These are phyloP conservation scores for Sarocladiaceae sp. DNA, from an alignment of 2,329 filamentous ascomycete species.

Conservation along the genomic window DNA sequence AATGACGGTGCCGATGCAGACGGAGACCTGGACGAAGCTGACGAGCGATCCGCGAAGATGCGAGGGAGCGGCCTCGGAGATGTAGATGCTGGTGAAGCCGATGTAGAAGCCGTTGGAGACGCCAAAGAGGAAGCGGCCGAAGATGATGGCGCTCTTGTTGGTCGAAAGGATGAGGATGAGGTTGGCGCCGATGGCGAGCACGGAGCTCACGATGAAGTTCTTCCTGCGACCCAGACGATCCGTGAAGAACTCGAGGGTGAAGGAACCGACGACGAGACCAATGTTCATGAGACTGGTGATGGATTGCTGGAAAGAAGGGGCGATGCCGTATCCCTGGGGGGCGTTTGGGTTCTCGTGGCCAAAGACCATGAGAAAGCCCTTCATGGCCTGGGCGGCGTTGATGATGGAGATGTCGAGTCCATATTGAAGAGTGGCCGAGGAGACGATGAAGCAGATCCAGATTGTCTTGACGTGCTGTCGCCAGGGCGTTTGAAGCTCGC, in stretches of 20 bases:
- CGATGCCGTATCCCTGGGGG: not conserved
- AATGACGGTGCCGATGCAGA: not conserved
- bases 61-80: not conserved
- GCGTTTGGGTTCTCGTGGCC: not conserved
- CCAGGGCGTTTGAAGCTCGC: not conserved
- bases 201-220: not conserved
- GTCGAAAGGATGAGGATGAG: not conserved
- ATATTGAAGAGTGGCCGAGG: not conserved
- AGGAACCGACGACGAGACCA: not conserved
- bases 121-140: not conserved
- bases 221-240: not conserved
- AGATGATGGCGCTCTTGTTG: not conserved
- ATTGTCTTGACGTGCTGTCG: not conserved
- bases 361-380: not conserved
- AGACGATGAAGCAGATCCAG: not conserved
- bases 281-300: not conserved
- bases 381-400: not conserved
- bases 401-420: not conserved
- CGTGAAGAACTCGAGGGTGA: not conserved
- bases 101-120: not conserved
- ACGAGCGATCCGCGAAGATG: not conserved
- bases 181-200: not conserved
- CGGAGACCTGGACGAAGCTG: not conserved
- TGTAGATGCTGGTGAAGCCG: not conserved
- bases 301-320: not conserved